Evolutionary conservation across 2,329 filamentous ascomycete species (phyloP), one percentile per base, ranked within the genome.

Genomic region (Claviceps cyperi): DNA sequence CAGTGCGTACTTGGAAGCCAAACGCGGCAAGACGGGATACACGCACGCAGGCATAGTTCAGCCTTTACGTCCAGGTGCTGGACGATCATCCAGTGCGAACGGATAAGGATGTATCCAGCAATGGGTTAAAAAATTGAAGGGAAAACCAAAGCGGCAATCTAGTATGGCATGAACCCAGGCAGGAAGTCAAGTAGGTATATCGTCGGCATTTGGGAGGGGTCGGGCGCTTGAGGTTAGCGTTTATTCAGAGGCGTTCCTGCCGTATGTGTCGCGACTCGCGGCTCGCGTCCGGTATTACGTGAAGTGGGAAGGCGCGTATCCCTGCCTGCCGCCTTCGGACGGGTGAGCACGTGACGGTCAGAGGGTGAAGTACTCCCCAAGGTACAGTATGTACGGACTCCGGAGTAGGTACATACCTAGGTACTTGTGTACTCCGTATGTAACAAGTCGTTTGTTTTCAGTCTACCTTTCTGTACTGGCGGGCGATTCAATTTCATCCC

Each of bases 1-100:
- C 51, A 40, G 37, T 44, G 46, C 39, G 44, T 14, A 39, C 28
- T 15, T 32, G 28, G 15, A 17, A 41, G 43, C 35, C 47, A 48
- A 50, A 52, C 54, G 54, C 52, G 53, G 6, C 11, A 5, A 15
- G 28, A 54, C 22, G 11, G 50, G 36, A 38, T 37, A 37, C 24
- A 62, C 69, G 56, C 61, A 72, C 70, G 69, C 69, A 66, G 70
- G 70, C 70, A 72, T 72, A 50, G 52, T 52, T 32, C 22, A 50
- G 28, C 52, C 52, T 44, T 47, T 14, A 41, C 17, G 35, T 46
- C 35, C 36, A 50, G 38, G 15, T 47, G 22, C 38, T 36, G 28
- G 37, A 37, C 43, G 11, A 37, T 41, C 43, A 46, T 47, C 28
- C 22, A 41, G 38, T 38, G 15, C 4, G 4, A n/a, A 15, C 37